Evolutionary conservation across 1,139 yeast genomes (phyloP).

Genomic region (Eremothecium sinecaudum): DNA sequence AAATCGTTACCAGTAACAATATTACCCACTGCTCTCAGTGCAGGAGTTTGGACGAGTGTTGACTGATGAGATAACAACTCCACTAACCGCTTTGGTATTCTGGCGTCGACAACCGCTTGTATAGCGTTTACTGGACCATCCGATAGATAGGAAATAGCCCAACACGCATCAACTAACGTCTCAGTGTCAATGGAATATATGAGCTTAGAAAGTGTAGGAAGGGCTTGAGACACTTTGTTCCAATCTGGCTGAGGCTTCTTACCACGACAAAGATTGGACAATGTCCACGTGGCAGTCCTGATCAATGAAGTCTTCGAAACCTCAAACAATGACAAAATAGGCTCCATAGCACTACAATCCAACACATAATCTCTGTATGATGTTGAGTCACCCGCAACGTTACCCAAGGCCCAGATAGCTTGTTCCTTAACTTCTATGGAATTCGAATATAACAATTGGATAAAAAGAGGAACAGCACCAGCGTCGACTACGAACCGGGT

Average conservation of each 20-base stretch:
- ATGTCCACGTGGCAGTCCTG: slow-evolving; percentile 97
- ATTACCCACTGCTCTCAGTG: slow-evolving; percentile 93
- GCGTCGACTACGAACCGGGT: slow-evolving; percentile 85
- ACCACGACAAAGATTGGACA: slow-evolving; percentile 93
- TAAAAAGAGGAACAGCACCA: slow-evolving; percentile 90
- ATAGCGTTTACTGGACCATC: slow-evolving; percentile 91
- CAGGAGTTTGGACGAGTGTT: slow-evolving; percentile 90
- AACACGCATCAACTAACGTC: slow-evolving; percentile 92
- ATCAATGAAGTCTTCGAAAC: slow-evolving; percentile 78
- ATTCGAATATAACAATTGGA: slow-evolving; percentile 65
- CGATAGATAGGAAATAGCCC: slow-evolving; percentile 93
- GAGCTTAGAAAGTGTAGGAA: slow-evolving; percentile 86
- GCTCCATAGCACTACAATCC: slow-evolving; percentile 78
- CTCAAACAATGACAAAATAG: slow-evolving; percentile 69
- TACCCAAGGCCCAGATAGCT: slow-evolving; percentile 98
- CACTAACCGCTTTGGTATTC: slow-evolving; percentile 89
- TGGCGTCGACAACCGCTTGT: slow-evolving; percentile 93
- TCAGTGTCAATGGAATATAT: slow-evolving; percentile 87
- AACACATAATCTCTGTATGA: slow-evolving; percentile 82
- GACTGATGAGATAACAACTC: slow-evolving; percentile 79
- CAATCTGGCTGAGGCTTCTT: slow-evolving; percentile 95
- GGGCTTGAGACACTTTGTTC: slow-evolving; percentile 73
- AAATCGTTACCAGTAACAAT: slow-evolving; percentile 94
- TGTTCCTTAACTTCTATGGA: slow-evolving; percentile 93
- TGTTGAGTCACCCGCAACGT: slow-evolving; percentile 95